These are phyloP conservation scores for Vaccinium corymbosum DNA, from an alignment of 148 eudicot species.

Conservation along the genomic window DNA sequence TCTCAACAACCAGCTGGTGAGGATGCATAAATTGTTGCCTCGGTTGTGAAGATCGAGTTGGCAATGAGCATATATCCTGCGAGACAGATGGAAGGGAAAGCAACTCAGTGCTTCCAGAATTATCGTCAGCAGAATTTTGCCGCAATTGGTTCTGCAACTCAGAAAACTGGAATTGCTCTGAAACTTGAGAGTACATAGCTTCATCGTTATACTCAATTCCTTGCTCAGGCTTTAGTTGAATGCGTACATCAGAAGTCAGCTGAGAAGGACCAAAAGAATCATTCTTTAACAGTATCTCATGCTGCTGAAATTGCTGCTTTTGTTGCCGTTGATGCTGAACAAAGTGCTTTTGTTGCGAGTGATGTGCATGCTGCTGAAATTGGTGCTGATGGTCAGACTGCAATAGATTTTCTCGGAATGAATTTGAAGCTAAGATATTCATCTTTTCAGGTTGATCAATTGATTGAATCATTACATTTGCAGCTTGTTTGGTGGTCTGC, in stretches of 20 bases:
- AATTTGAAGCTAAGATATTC: constrained; percentile 44
- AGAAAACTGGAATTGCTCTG: constrained; percentile 47
- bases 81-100: constrained; percentile 39
- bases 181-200: constrained; percentile 44
- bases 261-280: constrained; percentile 45
- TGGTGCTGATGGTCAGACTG: constrained; percentile 46
- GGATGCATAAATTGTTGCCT: constrained; percentile 40
- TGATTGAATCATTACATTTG: constrained; percentile 42
- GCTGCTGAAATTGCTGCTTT: constrained; percentile 49
- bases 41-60: constrained; percentile 46
- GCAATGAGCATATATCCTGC: constrained; percentile 42
- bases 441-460: constrained; percentile 45
- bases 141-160: constrained; percentile 47
- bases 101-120: constrained; percentile 34
- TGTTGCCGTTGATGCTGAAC: constrained; percentile 47
- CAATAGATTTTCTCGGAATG: constrained; percentile 40
- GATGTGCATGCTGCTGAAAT: constrained; percentile 51
- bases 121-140: constrained; percentile 38
- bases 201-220: constrained; percentile 43
- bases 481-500: constrained; percentile 34
- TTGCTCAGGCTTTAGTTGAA: constrained; percentile 40
- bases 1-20: constrained; percentile 40
- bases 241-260: constrained; percentile 35
- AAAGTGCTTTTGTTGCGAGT: constrained; percentile 42
- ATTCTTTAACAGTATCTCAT: constrained; percentile 38